phyloP scores from a whole-genome alignment of 2,329 filamentous ascomycete species.

The Trichoderma citrinoviride region DNA sequence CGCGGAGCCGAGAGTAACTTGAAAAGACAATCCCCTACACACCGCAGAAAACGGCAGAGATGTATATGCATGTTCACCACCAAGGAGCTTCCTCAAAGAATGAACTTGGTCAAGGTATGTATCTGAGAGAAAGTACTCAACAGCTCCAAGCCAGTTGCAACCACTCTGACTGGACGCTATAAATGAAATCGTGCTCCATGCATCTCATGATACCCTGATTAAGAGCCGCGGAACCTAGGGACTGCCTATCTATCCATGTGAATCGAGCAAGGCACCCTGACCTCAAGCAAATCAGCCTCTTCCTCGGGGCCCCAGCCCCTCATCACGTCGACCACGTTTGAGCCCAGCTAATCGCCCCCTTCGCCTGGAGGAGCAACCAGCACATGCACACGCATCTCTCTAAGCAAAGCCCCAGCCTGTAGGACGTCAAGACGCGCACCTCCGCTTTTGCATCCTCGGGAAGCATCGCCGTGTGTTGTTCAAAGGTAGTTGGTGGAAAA shows the following conservation, averaged over 20 bases:
- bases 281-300: conserved; percentile 2
- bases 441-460: not conserved
- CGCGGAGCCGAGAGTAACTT: not conserved
- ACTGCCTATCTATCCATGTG: not conserved
- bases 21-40: not conserved
- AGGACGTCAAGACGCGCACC: not conserved
- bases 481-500: not conserved
- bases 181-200: not conserved
- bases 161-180: not conserved
- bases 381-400: not conserved
- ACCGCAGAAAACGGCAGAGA: not conserved
- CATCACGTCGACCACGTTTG: not conserved
- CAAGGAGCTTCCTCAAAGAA: not conserved
- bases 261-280: conserved; percentile 5
- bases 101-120: not conserved
- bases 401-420: not conserved
- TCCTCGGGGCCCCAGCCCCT: not conserved
- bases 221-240: conserved; percentile 8
- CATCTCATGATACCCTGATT: not conserved
- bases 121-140: not conserved
- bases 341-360: not conserved
- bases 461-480: not conserved
- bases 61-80: not conserved
- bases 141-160: not conserved
- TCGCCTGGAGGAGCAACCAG: not conserved